These are phyloP conservation scores for Margaritispora aquatica DNA, from an alignment of 495 filamentous ascomycete species.

Conservation along the genomic window DNA sequence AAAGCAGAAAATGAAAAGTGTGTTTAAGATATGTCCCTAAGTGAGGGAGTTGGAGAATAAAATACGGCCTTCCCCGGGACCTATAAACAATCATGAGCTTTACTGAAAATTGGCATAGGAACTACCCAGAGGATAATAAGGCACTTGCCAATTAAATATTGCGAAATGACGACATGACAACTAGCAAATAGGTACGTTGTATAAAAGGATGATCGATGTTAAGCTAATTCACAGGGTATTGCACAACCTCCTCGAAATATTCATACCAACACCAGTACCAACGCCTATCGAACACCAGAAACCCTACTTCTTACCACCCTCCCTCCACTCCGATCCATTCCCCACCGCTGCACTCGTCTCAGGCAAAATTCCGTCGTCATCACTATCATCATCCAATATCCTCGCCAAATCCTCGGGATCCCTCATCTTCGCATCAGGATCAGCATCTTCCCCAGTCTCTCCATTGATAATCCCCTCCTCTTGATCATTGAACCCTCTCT, in stretches of 20 bases:
- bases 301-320: conserved; percentile 6
- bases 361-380: conserved; percentile 16
- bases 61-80: too few species aligned
- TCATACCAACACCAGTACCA: too few species aligned
- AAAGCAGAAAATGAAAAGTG: too few species aligned
- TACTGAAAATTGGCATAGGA: neutral
- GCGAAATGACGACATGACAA: neutral
- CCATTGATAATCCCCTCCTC: conserved; percentile 20
- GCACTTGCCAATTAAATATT: neutral
- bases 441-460: conserved; percentile 21
- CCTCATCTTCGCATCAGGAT: conserved; percentile 49
- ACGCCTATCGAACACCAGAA: neutral
- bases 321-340: conserved; percentile 21
- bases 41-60: too few species aligned
- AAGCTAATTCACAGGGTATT: neutral
- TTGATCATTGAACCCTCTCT: conserved; percentile 11
- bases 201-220: neutral
- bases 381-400: conserved; percentile 42
- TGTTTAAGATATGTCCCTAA: too few species aligned
- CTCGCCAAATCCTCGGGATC: conserved; percentile 51
- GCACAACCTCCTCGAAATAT: neutral
- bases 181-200: neutral
- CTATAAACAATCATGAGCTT: too few species aligned
- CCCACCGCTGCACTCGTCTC: neutral
- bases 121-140: neutral